Evolutionary conservation across 169 alveolate genomes (phyloP).

Genomic region (Eimeria mitis): DNA sequence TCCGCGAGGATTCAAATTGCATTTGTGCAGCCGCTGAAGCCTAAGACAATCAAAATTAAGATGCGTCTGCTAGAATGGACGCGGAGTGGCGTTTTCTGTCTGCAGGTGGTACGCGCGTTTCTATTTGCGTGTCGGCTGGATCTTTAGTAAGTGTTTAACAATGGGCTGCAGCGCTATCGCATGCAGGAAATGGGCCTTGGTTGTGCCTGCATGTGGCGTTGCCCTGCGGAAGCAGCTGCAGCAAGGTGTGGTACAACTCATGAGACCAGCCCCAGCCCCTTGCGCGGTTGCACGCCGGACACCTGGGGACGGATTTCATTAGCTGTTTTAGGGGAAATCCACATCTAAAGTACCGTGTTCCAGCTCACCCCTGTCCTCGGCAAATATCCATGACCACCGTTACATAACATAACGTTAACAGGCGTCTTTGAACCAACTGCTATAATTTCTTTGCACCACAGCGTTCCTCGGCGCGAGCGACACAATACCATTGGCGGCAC

Average conservation of each 20-base stretch:
- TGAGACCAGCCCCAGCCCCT: neutral
- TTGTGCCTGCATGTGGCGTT: neutral
- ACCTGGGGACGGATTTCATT: neutral
- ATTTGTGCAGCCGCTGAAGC: neutral
- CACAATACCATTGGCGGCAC: no score
- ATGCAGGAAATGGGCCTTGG: neutral
- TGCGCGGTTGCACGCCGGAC: neutral
- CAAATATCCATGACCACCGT: neutral
- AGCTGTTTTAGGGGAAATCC: neutral
- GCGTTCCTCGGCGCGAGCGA: neutral
- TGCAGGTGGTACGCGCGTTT: neutral
- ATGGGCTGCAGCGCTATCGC: neutral
- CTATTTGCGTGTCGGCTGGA: neutral
- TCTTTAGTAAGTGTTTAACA: neutral
- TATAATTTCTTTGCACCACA: neutral
- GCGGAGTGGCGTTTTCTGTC: neutral
- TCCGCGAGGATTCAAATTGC: neutral
- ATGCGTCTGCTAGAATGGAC: neutral
- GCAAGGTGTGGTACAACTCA: no score
- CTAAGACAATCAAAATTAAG: neutral
- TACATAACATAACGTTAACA: no score
- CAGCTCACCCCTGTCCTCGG: neutral
- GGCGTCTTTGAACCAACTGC: neutral
- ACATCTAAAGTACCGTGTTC: neutral
- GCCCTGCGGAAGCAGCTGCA: neutral